phyloP scores from a whole-genome alignment of 148 eudicot species.

The Fallopia convolvulus region DNA sequence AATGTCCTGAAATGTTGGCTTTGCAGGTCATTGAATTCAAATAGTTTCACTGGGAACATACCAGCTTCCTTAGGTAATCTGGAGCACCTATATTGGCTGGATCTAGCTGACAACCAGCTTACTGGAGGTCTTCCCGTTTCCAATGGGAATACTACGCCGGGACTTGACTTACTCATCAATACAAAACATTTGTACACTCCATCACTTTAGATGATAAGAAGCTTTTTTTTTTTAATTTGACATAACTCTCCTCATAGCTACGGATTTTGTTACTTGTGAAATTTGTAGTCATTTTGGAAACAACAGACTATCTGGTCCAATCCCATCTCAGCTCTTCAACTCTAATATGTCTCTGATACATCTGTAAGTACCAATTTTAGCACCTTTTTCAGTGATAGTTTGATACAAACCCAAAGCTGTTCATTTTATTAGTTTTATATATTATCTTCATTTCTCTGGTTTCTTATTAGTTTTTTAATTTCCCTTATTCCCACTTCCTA shows the following conservation, averaged over 20 bases:
- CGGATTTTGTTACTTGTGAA: neutral
- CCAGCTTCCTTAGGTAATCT: conserved; percentile 44
- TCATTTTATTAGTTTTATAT: too few relatives aligned
- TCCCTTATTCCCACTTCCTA: too few relatives aligned
- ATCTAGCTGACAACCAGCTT: conserved; percentile 48
- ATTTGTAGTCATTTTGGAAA: conserved; percentile 63
- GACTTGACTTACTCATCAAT: conserved; percentile 44
- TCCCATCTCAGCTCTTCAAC: conserved; percentile 50
- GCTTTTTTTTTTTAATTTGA: neutral
- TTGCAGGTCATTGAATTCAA: conserved; percentile 62
- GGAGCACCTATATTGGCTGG: conserved; percentile 52
- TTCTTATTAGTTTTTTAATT: too few relatives aligned
- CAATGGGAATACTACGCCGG: conserved; percentile 35
- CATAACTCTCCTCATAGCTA: neutral
- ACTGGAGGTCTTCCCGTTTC: conserved; percentile 59
- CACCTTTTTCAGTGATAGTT: neutral
- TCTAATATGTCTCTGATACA: conserved; percentile 61
- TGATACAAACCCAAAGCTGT: too few relatives aligned
- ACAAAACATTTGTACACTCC: conserved; percentile 69
- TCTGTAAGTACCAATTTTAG: conserved; percentile 45
- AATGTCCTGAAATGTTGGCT: neutral
- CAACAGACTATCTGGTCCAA: conserved; percentile 63
- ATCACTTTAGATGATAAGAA: neutral
- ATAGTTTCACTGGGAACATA: conserved; percentile 50
- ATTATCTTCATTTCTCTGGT: too few relatives aligned